These are phyloP conservation scores for Calonectria leucothoes DNA, from an alignment of 2,329 filamentous ascomycete species.

Conservation along the genomic window DNA sequence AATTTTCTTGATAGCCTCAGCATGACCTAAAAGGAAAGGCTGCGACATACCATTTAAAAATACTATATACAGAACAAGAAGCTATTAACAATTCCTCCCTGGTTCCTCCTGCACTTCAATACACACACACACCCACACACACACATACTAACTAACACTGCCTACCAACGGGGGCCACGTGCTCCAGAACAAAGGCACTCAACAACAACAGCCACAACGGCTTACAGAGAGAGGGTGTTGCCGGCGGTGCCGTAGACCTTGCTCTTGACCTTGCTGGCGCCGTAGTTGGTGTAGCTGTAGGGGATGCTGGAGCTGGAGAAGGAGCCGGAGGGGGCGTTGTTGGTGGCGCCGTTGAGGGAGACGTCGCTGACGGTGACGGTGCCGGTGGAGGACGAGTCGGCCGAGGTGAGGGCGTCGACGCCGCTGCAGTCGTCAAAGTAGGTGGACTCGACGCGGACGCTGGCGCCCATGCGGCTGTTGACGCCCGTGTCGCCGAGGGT, in stretches of 20 bases:
- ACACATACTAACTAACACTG: no score
- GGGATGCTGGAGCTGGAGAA: constrained; percentile 64
- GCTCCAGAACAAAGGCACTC: no score
- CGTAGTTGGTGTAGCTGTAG: constrained; percentile 61
- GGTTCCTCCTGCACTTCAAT: background rate
- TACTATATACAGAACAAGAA: constrained; percentile 6
- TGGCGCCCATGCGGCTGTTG: constrained; percentile 68
- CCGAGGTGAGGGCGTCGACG: constrained; percentile 48
- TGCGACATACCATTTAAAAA: background rate
- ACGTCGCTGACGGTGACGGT: constrained; percentile 56
- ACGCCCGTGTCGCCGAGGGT: constrained; percentile 57
- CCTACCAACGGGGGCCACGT: background rate
- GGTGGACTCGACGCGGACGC: constrained; percentile 69
- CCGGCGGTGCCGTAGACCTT: constrained; percentile 54
- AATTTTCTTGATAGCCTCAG: constrained; percentile 1
- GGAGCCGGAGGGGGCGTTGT: constrained; percentile 59
- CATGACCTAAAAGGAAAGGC: background rate
- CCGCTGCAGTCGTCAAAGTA: constrained; percentile 56
- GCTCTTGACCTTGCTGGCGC: constrained; percentile 57
- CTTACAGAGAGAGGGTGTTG: constrained; percentile 51
- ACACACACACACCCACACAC: background rate
- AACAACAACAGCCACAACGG: background rate
- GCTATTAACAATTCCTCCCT: background rate
- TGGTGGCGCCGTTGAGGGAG: constrained; percentile 51
- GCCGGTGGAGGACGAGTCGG: constrained; percentile 55